Conservation (phyloP, 805 yeast species). For the Kurtzmaniella cleridarum region DNA sequence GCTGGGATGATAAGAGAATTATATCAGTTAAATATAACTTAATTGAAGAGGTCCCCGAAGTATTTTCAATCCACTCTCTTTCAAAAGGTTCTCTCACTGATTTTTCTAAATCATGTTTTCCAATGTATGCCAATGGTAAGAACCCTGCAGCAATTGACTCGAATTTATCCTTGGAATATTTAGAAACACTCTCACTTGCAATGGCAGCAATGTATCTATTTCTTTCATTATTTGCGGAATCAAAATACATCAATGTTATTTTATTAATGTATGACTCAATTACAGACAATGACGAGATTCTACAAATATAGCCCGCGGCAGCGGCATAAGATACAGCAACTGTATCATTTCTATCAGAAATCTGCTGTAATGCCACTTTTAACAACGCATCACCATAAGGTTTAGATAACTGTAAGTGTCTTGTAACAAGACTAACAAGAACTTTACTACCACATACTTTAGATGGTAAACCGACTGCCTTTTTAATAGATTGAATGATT, state of each 20-base stretch:
- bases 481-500: slow-evolving; percentile 53
- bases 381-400: slow-evolving; percentile 62
- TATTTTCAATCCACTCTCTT: slow-evolving; percentile 70
- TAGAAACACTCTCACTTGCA: slow-evolving; percentile 62
- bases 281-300: slow-evolving; percentile 50
- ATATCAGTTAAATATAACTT: slow-evolving; percentile 70
- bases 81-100: slow-evolving; percentile 46
- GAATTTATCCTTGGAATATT: slow-evolving; percentile 68
- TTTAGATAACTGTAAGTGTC: slow-evolving; percentile 41
- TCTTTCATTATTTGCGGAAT: slow-evolving; percentile 40
- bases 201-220: slow-evolving; percentile 49
- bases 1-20: slow-evolving; percentile 39
- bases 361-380: slow-evolving; percentile 50
- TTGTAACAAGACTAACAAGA: slow-evolving; percentile 55
- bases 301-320: slow-evolving; percentile 73
- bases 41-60: slow-evolving; percentile 73
- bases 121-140: slow-evolving; percentile 76
- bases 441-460: slow-evolving; percentile 80
- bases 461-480: slow-evolving; percentile 84
- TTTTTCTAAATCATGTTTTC: slow-evolving; percentile 56
- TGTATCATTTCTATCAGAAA: slow-evolving; percentile 66
- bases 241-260: slow-evolving; percentile 56
- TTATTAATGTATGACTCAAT: slow-evolving; percentile 49
- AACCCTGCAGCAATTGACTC: slow-evolving; percentile 55
- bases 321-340: slow-evolving; percentile 72